phyloP scores from a whole-genome alignment of 2,329 filamentous ascomycete genomes.

The Fusarium bulbicola region DNA sequence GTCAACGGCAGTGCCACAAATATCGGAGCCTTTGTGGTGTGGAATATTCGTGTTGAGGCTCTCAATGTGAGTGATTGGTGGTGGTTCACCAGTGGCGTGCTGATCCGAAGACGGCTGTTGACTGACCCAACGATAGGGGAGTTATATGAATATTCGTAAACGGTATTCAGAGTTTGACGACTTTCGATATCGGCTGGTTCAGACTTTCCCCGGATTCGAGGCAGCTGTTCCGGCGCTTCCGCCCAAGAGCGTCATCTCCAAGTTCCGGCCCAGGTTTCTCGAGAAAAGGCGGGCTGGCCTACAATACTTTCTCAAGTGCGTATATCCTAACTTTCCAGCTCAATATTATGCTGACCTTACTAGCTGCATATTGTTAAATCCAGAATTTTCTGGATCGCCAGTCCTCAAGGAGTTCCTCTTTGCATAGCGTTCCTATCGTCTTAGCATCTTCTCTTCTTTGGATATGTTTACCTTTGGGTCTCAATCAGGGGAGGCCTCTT shows the following conservation, averaged over 20 bases:
- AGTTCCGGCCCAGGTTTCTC: slow-evolving; percentile 84
- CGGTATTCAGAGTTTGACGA: slow-evolving; percentile 95
- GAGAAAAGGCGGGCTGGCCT: slow-evolving; percentile 84
- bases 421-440: slow-evolving; percentile 51
- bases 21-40: slow-evolving; percentile 92
- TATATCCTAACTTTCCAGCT: background rate
- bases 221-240: slow-evolving; percentile 90
- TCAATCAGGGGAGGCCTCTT: slow-evolving; percentile 21
- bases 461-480: slow-evolving; percentile 32
- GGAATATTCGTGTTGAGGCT: slow-evolving; percentile 89
- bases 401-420: slow-evolving; percentile 93
- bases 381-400: slow-evolving; percentile 91
- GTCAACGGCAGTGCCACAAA: slow-evolving; percentile 66
- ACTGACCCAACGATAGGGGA: slow-evolving; percentile 56
- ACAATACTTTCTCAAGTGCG: slow-evolving; percentile 93
- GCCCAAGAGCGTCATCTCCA: slow-evolving; percentile 89
- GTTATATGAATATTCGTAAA: slow-evolving; percentile 70
- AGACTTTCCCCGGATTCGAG: slow-evolving; percentile 84
- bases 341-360: slow-evolving; percentile 20
- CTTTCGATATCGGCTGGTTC: slow-evolving; percentile 75
- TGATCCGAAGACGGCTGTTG: background rate
- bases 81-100: slow-evolving; percentile 4
- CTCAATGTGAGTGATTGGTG: slow-evolving; percentile 67
- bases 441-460: slow-evolving; percentile 29
- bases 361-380: slow-evolving; percentile 90